phyloP scores from a whole-genome alignment of 23 red algal species.

The Pyropia haitanensis region DNA sequence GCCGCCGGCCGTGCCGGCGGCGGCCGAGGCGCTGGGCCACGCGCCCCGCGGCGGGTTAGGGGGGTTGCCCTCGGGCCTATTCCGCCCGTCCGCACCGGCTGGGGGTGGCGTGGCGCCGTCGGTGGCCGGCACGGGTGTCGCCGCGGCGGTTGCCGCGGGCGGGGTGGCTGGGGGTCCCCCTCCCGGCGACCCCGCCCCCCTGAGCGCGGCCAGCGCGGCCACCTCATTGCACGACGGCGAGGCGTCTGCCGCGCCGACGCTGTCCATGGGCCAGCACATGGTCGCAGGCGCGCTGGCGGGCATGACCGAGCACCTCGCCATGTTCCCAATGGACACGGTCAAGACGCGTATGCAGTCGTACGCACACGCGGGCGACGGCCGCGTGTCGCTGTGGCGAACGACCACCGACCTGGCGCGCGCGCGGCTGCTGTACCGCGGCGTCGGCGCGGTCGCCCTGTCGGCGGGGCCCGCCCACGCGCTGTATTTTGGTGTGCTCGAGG shows the following conservation, averaged over 20 bases:
- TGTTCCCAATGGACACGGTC: slow-evolving; percentile 89
- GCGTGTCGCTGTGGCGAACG: slow-evolving; percentile 1
- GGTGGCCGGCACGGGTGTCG: too few relatives aligned
- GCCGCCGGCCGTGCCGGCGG: too few relatives aligned
- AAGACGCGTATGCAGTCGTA: slow-evolving; percentile 99
- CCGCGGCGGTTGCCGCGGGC: too few relatives aligned
- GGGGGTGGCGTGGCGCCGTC: too few relatives aligned
- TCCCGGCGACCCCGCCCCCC: background rate
- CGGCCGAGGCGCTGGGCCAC: too few relatives aligned
- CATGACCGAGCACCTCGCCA: slow-evolving; percentile 74
- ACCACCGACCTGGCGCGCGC: slow-evolving; percentile 5
- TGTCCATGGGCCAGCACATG: slow-evolving; percentile 79
- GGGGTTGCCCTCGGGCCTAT: too few relatives aligned
- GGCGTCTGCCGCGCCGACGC: background rate
- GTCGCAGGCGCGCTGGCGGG: slow-evolving; percentile 76
- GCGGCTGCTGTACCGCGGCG: slow-evolving; percentile 58
- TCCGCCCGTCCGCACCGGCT: too few relatives aligned
- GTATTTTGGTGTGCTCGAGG: slow-evolving; percentile 85
- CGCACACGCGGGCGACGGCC: slow-evolving; percentile 12
- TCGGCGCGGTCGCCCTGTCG: slow-evolving; percentile 60
- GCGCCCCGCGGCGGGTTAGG: too few relatives aligned
- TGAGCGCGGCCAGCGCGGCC: background rate
- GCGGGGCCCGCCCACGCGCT: slow-evolving; percentile 91
- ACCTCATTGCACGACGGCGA: background rate
- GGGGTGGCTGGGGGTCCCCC: too few relatives aligned